Base-by-base conservation (phyloP, 148 eudicot species). In the Amaranthus cruentus region DNA sequence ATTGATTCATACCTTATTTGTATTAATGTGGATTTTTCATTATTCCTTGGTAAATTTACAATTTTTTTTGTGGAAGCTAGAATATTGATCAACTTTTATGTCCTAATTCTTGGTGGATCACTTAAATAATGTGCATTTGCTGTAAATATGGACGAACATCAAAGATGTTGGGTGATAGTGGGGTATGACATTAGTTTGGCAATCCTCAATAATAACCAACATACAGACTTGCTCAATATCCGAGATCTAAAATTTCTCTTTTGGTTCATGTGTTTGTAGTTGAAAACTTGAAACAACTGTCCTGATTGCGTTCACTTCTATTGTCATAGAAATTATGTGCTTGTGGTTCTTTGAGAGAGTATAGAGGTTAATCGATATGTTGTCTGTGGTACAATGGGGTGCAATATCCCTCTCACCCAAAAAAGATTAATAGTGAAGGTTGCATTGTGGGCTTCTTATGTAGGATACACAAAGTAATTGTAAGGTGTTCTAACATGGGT, bases 71-170 rank as follows among this genome's bases (percentile, higher is more conserved):
- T 68, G 71, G 55, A 18, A 68, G 13, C 18, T 58, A 58, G 28
- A 15, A n/a, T 58, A 28, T 60, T 50, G 49, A 66, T 47, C 46
- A 18, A 28, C 38, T 28, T 6, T 65, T 21, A 38, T 56, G 80
- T 74, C 81, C 81, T 73, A 78, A 78, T 78, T 78, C 81, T 78
- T 78, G 81, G 81, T 78, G 65, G 70, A 58, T 78, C 77, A 73
- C 81, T 78, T 62, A 78, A 78, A 73, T 4, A 68, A 78, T 73
- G 81, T 78, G 74, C 77, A 78, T 67, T 62, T 78, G 81, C 81
- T 73, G 77, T 73, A 78, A 73, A 73, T 78, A 73, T 78, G 81
- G 81, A 74, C 77, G 12, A 69, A 79, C 75, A 79, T 2, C 28
- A 49, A 49, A 48, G 7, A 48, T 63, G 66, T 69, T 74, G 81